Conservation (phyloP, 2,329 filamentous ascomycete genomes). For the Pyrenophora tritici-repentis region DNA sequence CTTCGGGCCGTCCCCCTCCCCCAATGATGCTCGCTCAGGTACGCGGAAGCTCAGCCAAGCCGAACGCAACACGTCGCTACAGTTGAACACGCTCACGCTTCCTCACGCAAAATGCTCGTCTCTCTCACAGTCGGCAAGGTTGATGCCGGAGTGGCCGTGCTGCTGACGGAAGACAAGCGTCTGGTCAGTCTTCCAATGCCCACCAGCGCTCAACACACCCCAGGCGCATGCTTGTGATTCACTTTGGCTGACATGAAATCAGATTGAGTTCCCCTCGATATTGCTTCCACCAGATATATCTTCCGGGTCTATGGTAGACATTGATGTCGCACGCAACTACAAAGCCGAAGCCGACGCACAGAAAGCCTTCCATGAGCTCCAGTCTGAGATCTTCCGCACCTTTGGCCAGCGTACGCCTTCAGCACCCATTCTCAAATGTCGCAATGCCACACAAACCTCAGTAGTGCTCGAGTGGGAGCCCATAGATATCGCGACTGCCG, state of each 20-base stretch:
- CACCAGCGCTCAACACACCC: constrained; percentile 15
- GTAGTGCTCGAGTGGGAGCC: constrained; percentile 98
- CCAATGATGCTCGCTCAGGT: constrained; percentile 7
- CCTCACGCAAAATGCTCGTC: constrained; percentile 74
- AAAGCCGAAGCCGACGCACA: constrained; percentile 76
- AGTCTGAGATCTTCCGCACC: constrained; percentile 82
- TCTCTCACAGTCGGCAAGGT: constrained; percentile 99
- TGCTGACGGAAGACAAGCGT: constrained; percentile 95
- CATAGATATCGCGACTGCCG: constrained; percentile 88
- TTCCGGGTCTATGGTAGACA: constrained; percentile 96
- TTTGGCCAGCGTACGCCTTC: constrained; percentile 82
- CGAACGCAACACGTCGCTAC: constrained; percentile 4
- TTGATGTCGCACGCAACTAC: constrained; percentile 87
- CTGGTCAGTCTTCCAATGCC: constrained; percentile 66
- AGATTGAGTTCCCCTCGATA: constrained; percentile 99
- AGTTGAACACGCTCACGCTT: constrained; percentile 1
- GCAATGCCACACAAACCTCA: constrained; percentile 98
- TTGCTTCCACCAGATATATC: constrained; percentile 93
- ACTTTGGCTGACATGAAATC: constrained; percentile 28
- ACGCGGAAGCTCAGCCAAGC: constrained; percentile 9
- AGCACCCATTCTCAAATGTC: constrained; percentile 80
- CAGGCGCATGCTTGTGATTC: constrained; percentile 27
- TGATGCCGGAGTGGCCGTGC: constrained; percentile 95
- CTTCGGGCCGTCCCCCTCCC: constrained; percentile 9
- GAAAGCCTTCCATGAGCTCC: constrained; percentile 79